Evolutionary conservation across 2,329 filamentous ascomycete genomes (phyloP), one percentile per base, ranked within the genome.

Genomic region (Sporothrix humicola): DNA sequence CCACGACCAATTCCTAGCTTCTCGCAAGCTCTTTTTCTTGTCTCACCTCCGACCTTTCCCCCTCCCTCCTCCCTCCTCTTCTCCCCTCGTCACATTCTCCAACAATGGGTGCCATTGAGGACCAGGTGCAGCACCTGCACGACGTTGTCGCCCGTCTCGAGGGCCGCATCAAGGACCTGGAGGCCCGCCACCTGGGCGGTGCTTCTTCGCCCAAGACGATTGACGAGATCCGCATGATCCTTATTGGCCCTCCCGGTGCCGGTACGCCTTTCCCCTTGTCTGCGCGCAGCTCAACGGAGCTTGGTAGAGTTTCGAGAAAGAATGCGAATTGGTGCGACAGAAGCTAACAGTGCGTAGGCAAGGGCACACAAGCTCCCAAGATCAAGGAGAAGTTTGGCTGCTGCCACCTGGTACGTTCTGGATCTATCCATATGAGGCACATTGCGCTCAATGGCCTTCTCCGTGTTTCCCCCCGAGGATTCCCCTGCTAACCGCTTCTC

Each of bases 361-460:
- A 99, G 90, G 96, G 96, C 84, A 99, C 96, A 58, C 96, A 99
- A 85, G 96, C 96, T 74, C 96, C 96, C 77, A 95, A 92, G 84
- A 96, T 99, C 85, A 98, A 98, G 89, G 95, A 98, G 82, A 97
- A 93, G 87, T 99, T 95, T 86, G 94, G 91, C 82, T 94, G 94
- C 86, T 99, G 96, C 87, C 96, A 99, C 85, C 86, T 99, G 86
- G 95, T 98, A 90, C 80, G 76, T 74, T n/a, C 15, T 59, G n/a
- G 23, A 26, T 26, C 23, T 26, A 26, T 26, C 23, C 23, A 26
- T 26, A 26, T 26, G 23, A 26, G 23, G 23, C 23, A 26, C 23
- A 26, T 26, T 26, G 23, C 23, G 23, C 23, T 37, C 31, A 37
- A 37, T 5, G 17, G 2, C 44, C 7, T 9, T 48, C 15, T 2